Evolutionary conservation across 768 basidiomycete species (phyloP).

Genomic region (Sarcodon sp.): DNA sequence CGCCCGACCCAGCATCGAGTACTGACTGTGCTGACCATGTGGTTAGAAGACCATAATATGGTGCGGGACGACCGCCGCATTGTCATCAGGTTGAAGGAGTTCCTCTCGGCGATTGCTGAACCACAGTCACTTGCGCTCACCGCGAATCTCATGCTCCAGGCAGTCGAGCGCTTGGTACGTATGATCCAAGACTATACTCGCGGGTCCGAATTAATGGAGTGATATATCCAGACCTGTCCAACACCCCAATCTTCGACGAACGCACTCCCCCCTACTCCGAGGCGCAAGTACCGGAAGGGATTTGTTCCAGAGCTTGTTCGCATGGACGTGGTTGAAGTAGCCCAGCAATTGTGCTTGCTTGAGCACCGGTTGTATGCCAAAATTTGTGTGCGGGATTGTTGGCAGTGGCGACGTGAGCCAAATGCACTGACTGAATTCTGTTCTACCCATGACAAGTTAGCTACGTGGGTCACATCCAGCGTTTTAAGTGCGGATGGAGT

Average conservation of each 20-base stretch:
- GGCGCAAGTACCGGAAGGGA: slow-evolving; percentile 28
- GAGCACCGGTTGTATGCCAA: slow-evolving; percentile 60
- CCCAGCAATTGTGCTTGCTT: slow-evolving; percentile 70
- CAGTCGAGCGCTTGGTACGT: slow-evolving; percentile 44
- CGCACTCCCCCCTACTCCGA: slow-evolving; percentile 8
- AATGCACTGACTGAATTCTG: slow-evolving; percentile 39
- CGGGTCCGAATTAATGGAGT: too few species aligned
- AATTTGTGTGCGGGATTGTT: slow-evolving; percentile 63
- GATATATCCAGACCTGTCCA: too few species aligned
- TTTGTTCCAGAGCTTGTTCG: slow-evolving; percentile 50
- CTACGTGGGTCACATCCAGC: slow-evolving; percentile 54
- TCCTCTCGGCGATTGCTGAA: slow-evolving; percentile 26
- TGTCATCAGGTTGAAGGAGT: slow-evolving; percentile 40
- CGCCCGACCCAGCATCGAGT: slow-evolving; percentile 52
- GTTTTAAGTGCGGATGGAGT: slow-evolving; percentile 39
- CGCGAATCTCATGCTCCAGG: slow-evolving; percentile 36
- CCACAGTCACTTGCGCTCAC: slow-evolving; percentile 28
- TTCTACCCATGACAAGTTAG: slow-evolving; percentile 46
- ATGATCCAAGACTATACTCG: neutral
- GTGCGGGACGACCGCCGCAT: slow-evolving; percentile 55
- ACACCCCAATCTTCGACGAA: slow-evolving; percentile 8
- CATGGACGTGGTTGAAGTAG: slow-evolving; percentile 56
- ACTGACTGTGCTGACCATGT: slow-evolving; percentile 39
- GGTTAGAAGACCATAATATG: slow-evolving; percentile 50
- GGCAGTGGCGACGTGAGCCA: slow-evolving; percentile 38